Conservation (phyloP, 345 rosid genomes). For the Microcos paniculata region DNA sequence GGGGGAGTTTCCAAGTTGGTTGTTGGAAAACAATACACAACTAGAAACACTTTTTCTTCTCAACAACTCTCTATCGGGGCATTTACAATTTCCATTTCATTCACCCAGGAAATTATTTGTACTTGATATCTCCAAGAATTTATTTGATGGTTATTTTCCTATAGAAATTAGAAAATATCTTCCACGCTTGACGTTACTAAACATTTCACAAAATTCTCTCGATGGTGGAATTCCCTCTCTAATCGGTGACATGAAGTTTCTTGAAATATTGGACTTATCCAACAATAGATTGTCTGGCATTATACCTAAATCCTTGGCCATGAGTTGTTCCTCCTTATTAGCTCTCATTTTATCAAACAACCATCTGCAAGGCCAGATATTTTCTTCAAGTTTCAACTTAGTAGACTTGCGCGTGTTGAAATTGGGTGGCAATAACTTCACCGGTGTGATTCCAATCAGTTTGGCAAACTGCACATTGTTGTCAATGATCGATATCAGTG, state of each 20-base stretch:
- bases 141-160: not conserved
- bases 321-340: not conserved
- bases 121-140: conserved; percentile 18
- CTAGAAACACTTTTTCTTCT: not conserved
- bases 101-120: not conserved
- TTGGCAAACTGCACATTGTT: not conserved
- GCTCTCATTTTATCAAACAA: conserved; percentile 20
- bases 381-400: not conserved
- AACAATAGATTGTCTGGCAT: conserved; percentile 17
- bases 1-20: conserved; percentile 29
- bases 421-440: conserved; percentile 8
- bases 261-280: not conserved
- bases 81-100: not conserved
- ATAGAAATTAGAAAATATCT: not conserved
- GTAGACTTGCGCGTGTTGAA: not conserved
- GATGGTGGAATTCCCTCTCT: not conserved
- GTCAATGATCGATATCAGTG: not conserved
- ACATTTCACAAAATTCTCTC: conserved; percentile 20
- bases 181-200: not conserved
- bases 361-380: conserved; percentile 19
- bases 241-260: not conserved
- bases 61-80: not conserved
- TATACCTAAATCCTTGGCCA: conserved; percentile 10
- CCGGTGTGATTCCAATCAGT: not conserved
- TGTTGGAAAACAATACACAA: conserved; percentile 25